A percentile compares a stretch with the other conserved stretches of the same genome.
Conservation (phyloP, 306 rosid species). For the Cicer bijugum region DNA sequence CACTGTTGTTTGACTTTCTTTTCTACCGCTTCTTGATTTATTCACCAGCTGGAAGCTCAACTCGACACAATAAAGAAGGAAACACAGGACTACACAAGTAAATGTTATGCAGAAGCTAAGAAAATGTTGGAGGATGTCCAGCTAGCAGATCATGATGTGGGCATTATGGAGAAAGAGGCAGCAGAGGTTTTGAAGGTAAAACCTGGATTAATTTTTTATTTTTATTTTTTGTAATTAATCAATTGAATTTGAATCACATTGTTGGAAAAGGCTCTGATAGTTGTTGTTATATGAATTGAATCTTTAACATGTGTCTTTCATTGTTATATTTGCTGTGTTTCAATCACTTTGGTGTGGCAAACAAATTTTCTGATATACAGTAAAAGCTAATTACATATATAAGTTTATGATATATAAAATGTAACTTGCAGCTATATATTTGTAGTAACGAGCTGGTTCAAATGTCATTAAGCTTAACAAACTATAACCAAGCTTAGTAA, state of each 20-base stretch:
- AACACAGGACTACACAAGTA: slow-evolving; percentile 53
- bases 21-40: slow-evolving; percentile 35
- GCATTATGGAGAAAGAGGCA: slow-evolving; percentile 71
- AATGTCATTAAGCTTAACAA: slow-evolving; percentile 6
- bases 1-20: slow-evolving; percentile 37
- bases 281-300: background rate
- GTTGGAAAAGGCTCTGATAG: background rate
- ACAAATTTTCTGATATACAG: background rate
- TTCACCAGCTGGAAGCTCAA: slow-evolving; percentile 67
- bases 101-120: slow-evolving; percentile 62
- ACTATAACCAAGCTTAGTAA: background rate
- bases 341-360: slow-evolving; percentile 2
- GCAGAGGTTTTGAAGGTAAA: slow-evolving; percentile 72
- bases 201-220: background rate
- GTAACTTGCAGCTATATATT: background rate
- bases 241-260: background rate
- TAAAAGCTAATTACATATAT: background rate
- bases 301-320: background rate
- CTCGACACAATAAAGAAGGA: slow-evolving; percentile 61
- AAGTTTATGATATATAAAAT: slow-evolving; percentile 7
- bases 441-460: slow-evolving; percentile 18
- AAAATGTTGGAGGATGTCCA: slow-evolving; percentile 65
- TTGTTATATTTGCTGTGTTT: background rate
- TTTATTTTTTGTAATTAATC: background rate
- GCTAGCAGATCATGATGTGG: slow-evolving; percentile 57